Conservation (phyloP, 176 grass and related monocot genomes). For the Microstegium vimineum region DNA sequence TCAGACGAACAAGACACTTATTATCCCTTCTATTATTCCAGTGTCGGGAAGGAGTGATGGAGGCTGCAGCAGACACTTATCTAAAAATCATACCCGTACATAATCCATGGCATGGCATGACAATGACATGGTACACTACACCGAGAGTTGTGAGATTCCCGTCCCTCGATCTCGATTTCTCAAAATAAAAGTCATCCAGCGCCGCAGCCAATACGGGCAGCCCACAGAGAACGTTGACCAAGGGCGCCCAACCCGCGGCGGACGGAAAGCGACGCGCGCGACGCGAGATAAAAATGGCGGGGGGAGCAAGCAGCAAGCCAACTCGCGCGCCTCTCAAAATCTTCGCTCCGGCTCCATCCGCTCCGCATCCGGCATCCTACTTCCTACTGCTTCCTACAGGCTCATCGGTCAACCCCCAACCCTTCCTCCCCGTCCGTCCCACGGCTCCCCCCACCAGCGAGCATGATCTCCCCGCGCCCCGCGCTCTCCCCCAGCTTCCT, state of each 20-base stretch:
- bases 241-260: neutral
- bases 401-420: neutral
- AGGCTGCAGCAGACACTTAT: no score
- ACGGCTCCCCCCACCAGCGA: no score
- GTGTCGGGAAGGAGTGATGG: no score
- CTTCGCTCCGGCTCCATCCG: neutral
- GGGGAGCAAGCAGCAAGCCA: neutral
- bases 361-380: no score
- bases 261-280: neutral
- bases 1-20: no score
- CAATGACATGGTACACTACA: no score
- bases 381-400: no score
- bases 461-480: conserved; percentile 34
- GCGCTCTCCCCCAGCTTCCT: conserved; percentile 40
- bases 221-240: neutral
- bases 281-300: neutral
- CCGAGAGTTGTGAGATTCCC: no score
- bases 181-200: neutral
- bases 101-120: no score
- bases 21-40: neutral
- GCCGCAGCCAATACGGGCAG: neutral
- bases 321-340: neutral
- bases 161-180: neutral
- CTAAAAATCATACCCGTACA: no score
- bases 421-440: neutral